Evolutionary conservation across 768 basidiomycete species (phyloP), one percentile per base, ranked within the genome.

Genomic region (Suillus lakei): DNA sequence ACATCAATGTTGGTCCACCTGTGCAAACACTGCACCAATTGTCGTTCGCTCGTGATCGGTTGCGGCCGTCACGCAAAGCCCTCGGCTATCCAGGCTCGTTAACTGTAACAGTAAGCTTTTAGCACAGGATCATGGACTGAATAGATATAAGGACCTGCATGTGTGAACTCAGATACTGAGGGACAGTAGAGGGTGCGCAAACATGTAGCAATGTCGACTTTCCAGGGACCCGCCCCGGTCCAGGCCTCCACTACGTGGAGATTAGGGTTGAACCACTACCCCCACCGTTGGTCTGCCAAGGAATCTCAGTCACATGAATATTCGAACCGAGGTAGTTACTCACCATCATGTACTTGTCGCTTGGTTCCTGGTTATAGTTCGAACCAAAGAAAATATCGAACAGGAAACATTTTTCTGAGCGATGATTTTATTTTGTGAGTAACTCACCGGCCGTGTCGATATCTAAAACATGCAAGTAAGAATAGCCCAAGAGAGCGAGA

Each of bases 371-470:
- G 70, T 96, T 98, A 77, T 97, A 97, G 67, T 85, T 91, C 62
- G 91, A 86, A 12, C 93, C 95, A 9, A 98, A 84, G 79, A 97
- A 96, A 58, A 98, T 95, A 75, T 98, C 96, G 71, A 98, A 98
- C 56, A 96, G 74, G 77, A 84, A 90, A 73, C 87, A 84, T 66
- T 15, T 34, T 58, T 70, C 62, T 23, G 18, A 62, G 18, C 26
- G n/a, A 38, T 30, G 21, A 58, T 23, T 43, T 60, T 28, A 8
- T 60, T 39, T 9, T 4, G 36, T 23, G 65, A 64, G 44, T 8
- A 32, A 77, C 88, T 70, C 69, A 92, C 93, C 93, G 96, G 70
- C 96, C 96, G 74, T 98, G 96, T 71, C 96, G 83, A 72, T 95
- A 94, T 51, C 93, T 94, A 66, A 12, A 62, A 18, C 41, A 55